These are phyloP conservation scores for Pseudoperonospora humuli DNA, from an alignment of 352 stramenopile genomes.

Conservation along the genomic window DNA sequence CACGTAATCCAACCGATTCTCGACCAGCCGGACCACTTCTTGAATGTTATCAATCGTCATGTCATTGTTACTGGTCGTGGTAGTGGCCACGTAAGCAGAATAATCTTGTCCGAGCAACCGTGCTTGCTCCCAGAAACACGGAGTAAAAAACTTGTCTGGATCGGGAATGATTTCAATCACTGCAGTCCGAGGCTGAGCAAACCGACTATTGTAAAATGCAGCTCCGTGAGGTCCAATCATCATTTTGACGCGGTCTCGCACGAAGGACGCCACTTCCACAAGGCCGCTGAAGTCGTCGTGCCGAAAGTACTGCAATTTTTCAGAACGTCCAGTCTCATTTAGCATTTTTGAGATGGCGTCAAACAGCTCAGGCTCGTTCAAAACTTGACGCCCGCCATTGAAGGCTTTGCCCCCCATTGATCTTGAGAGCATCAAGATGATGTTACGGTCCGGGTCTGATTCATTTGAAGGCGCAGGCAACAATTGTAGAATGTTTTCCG, in stretches of 20 bases:
- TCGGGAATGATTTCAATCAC: constrained; percentile 22
- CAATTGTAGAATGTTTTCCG: constrained; percentile 18
- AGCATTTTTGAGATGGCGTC: constrained; percentile 15
- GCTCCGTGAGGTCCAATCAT: constrained; percentile 24
- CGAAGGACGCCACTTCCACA: constrained; percentile 16
- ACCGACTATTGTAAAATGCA: constrained; percentile 25
- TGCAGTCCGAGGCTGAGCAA: constrained; percentile 17
- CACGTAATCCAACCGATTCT: constrained; percentile 11
- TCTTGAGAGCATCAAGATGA: constrained; percentile 19
- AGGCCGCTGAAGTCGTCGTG: constrained; percentile 20
- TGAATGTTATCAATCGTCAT: constrained; percentile 20
- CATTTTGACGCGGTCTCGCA: constrained; percentile 22
- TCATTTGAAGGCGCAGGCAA: constrained; percentile 1
- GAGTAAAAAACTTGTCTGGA: constrained; percentile 15
- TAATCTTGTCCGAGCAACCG: constrained; percentile 23
- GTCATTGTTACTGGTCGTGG: constrained; percentile 5
- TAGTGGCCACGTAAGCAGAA: constrained; percentile 14
- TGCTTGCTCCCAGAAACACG: constrained; percentile 26
- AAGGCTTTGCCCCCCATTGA: constrained; percentile 16
- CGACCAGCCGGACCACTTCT: constrained; percentile 12
- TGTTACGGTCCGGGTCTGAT: constrained; percentile 9
- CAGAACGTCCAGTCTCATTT: constrained; percentile 2
- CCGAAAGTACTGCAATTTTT: constrained; percentile 21
- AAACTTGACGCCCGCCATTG: constrained; percentile 18
- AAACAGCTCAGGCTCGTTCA: constrained; percentile 16